These are phyloP conservation scores for Trematosphaeria pertusa DNA, from an alignment of 2,329 filamentous ascomycete genomes.

Conservation along the genomic window DNA sequence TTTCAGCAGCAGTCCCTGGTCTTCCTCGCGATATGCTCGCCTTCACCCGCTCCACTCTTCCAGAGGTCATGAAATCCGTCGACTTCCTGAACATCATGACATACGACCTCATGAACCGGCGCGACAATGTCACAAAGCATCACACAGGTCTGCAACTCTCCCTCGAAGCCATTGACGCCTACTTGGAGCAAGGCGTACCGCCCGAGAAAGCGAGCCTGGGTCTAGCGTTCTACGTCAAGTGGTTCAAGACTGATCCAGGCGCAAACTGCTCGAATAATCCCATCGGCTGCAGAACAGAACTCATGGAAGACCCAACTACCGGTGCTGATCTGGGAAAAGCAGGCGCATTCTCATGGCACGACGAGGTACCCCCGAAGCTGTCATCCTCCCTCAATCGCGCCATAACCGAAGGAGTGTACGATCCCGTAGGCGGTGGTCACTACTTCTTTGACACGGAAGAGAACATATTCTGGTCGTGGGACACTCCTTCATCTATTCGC, in stretches of 20 bases:
- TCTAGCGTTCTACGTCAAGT: conserved; percentile 73
- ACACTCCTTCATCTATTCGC: conserved; percentile 66
- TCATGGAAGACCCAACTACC: conserved; percentile 65
- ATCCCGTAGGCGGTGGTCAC: conserved; percentile 65
- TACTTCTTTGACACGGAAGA: conserved; percentile 70
- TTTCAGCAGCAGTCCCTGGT: conserved; percentile 72
- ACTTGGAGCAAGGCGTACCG: conserved; percentile 63
- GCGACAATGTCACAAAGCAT: conserved; percentile 68
- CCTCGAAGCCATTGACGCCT: conserved; percentile 63
- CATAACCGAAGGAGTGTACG: conserved; percentile 60
- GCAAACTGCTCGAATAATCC: conserved; percentile 57
- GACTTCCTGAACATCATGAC: conserved; percentile 76
- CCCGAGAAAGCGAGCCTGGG: conserved; percentile 67
- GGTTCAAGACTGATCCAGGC: conserved; percentile 61
- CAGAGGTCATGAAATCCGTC: conserved; percentile 64
- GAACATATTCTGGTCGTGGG: conserved; percentile 75
- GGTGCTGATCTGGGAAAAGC: conserved; percentile 66
- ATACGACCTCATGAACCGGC: conserved; percentile 74
- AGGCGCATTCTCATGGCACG: conserved; percentile 61
- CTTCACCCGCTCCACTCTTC: conserved; percentile 63
- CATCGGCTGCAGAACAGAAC: conserved; percentile 66
- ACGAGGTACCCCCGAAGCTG: conserved; percentile 50
- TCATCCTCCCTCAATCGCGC: conserved; percentile 65
- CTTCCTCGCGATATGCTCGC: conserved; percentile 71
- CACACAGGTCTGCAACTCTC: conserved; percentile 68